phyloP scores from a whole-genome alignment of 176 grass and related monocot species.

The Avena insularis region DNA sequence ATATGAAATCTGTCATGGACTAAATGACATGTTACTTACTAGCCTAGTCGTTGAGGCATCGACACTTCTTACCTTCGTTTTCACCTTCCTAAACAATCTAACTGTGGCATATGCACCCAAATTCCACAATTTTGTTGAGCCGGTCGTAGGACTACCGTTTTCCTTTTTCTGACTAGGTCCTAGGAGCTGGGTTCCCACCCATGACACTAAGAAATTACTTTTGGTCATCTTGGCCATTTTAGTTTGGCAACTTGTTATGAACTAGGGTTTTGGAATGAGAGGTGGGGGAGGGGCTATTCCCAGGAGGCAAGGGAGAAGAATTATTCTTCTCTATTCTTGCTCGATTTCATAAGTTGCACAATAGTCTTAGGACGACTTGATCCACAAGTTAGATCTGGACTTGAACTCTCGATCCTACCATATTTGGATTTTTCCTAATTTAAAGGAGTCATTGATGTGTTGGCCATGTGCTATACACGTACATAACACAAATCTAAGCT shows the following conservation, averaged over 20 bases:
- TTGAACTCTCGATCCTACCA: background rate
- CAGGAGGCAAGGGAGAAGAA: background rate
- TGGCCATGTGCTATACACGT: background rate
- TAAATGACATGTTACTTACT: constrained; percentile 2
- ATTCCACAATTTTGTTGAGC: background rate
- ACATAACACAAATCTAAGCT: constrained; percentile 3
- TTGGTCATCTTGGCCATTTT: background rate
- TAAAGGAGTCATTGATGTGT: constrained; percentile 3
- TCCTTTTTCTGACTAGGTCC: background rate
- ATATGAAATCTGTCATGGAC: background rate
- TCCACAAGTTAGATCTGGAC: background rate
- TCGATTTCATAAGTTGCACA: background rate
- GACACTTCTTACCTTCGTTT: background rate
- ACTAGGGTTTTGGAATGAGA: background rate
- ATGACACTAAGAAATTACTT: background rate
- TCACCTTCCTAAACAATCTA: constrained; percentile 8
- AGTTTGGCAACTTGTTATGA: background rate
- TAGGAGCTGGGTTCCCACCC: background rate
- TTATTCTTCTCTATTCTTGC: background rate
- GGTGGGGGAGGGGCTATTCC: background rate
- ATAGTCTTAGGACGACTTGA: background rate
- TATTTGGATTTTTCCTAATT: background rate
- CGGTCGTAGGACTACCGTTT: background rate
- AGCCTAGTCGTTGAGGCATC: background rate
- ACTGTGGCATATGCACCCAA: background rate